A percentile compares a stretch with the other conserved stretches of the same genome.
Evolutionary conservation across 2,329 filamentous ascomycete genomes (phyloP).

Genomic region (Tolypocladium sp.): DNA sequence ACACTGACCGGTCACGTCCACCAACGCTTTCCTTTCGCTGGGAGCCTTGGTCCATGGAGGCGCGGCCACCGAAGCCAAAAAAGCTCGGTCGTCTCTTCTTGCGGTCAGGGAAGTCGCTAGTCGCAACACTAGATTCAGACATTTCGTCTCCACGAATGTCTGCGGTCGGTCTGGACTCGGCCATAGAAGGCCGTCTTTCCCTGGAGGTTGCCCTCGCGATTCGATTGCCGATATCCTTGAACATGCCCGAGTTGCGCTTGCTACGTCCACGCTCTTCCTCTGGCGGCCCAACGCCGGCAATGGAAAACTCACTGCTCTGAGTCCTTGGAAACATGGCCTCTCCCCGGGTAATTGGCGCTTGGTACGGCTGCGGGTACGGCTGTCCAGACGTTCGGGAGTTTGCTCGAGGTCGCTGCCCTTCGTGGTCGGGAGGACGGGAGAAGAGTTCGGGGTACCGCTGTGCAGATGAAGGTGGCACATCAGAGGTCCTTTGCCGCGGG

Average conservation of each 20-base stretch:
- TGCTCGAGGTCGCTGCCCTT: conserved; percentile 2
- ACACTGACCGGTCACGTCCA: conserved; percentile 7
- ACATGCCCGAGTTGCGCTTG: conserved; percentile 33
- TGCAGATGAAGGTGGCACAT: conserved; percentile 41
- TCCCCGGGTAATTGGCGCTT: conserved; percentile 6
- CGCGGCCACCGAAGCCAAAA: conserved; percentile 20
- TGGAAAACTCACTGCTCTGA: conserved; percentile 28
- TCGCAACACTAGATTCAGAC: conserved; percentile 30
- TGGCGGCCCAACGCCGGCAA: conserved; percentile 24
- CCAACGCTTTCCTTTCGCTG: neutral
- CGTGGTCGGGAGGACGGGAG: conserved; percentile 11
- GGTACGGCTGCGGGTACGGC: conserved; percentile 7
- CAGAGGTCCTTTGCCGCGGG: conserved; percentile 18
- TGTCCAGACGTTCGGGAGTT: conserved; percentile 6
- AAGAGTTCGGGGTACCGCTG: conserved; percentile 41
- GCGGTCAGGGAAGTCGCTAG: conserved; percentile 25
- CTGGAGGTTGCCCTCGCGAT: conserved; percentile 23
- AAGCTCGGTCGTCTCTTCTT: conserved; percentile 30
- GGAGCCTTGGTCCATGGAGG: conserved; percentile 11
- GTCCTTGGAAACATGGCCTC: conserved; percentile 26
- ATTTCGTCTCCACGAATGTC: conserved; percentile 26
- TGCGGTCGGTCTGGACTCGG: conserved; percentile 7
- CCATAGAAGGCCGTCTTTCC: conserved; percentile 20
- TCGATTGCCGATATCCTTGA: conserved; percentile 41
- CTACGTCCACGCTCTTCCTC: conserved; percentile 24